Evolutionary conservation across 176 grass and related monocot species (phyloP), one percentile per base, ranked within the genome.

Genomic region (Carex pumila): DNA sequence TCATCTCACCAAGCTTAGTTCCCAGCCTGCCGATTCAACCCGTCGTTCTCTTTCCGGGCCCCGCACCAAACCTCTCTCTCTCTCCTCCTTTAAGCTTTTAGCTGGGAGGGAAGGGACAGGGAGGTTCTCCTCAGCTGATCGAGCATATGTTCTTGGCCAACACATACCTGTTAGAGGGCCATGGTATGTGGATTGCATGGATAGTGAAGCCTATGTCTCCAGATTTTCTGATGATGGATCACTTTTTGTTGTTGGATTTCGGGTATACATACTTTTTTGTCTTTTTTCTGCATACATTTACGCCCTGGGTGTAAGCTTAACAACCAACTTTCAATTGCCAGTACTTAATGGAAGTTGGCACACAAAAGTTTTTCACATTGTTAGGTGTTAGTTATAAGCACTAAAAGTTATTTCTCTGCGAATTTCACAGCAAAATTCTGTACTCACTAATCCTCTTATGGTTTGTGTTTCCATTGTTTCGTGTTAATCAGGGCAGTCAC

Each of bases 221-320:
- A 92, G 91, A 55, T 98, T 94, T 82, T 98, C 95, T 9, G 50
- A 31, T 18, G 95, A 98, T 67, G 95, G 95, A 18, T 98, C 95
- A 0, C 22, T 93, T 63, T 90, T 98, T 25, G 83, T 98, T 47
- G 89, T 82, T 31, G 95, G 92, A 13, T 94, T 90, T 70, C 79
- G 84, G 91, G 95, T 98, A 87, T 34, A 85, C 86, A 14, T 29
- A 77, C 80, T 55, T 36, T 25, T 58, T 54, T 43, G 0, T 55
- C 1, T 66, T 3, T 65, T 47, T 50, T 31, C 14, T 82, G 10
- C 21, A 75, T 34, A 10, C 56, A 5, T 58, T 71, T 71, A 76
- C 29, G 14, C 17, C 22, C 30, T 5, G 7, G 25, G 21, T 50
- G 47, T 50, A 50, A 50, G 60, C 0, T 19, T 62, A 62, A 9